Base-by-base conservation (phyloP, 225 moss, liverwort and hornwort genomes). In the Rhytidiadelphus loreus region DNA sequence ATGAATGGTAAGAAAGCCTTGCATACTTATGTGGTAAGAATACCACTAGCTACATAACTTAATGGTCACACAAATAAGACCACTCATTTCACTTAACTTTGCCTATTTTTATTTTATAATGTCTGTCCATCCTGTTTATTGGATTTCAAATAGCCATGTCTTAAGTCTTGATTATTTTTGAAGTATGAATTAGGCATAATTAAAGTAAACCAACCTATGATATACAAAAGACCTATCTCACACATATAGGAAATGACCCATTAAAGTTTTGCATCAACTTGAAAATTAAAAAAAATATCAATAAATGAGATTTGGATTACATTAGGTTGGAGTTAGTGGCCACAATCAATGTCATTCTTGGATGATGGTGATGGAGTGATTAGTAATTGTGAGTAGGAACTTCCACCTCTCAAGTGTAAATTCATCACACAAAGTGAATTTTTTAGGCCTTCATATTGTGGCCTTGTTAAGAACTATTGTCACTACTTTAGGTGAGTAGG, bases 201-300 rank as follows among this genome's bases (percentile, higher is more conserved):
- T 29, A 17, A 76, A 2, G 7, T 29, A 46, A 46, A 46, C 4
- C 4, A 46, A 11, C 13, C 28, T 43, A 43, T 43, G 9, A 28
- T 5, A 25, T 9, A 6, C 3, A 44, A 46, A 29, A 11, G 18
- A 30, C 0, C 12, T 32, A 48, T 48, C 2, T 11, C 1, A 12
- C 0, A 20, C 7, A 32, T 7, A 0, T 7, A 19, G 6, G 0
- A 1, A 73, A 30, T 19, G 17, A 48, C 0, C 3, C 48, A 74
- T 12, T 4, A 12, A 20, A 48, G 4, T 74, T 8, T 48, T 74
- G 7, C 10, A 74, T 30, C 12, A 11, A 19, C 0, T n/a, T n/a
- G n/a, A n/a, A n/a, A n/a, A n/a, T n/a, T n/a, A n/a, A 48, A 48
- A 48, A 48, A 48, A 48, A 48, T n/a, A n/a, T 13, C 17, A 46